Percentiles rank a stretch among this genome's conserved stretches.
Evolutionary conservation across 306 rosid species (phyloP).

Genomic region (Fragaria iinumae): DNA sequence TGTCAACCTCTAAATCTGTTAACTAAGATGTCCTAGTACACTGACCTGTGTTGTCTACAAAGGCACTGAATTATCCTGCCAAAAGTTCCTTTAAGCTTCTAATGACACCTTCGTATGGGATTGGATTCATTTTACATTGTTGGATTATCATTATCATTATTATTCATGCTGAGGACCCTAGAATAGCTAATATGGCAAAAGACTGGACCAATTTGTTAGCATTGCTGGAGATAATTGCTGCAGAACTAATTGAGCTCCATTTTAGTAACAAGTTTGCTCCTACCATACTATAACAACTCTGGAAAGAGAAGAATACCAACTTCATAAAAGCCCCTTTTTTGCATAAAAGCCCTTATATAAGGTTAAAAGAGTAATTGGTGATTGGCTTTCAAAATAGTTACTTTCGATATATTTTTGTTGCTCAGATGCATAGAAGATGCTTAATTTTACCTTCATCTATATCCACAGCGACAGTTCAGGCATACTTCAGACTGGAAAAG

Average conservation of each 20-base stretch:
- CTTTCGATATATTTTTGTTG: neutral
- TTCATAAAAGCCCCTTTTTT: neutral
- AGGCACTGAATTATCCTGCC: neutral
- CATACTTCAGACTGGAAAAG: conserved; percentile 70
- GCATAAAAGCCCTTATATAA: neutral
- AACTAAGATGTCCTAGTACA: neutral
- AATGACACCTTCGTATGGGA: neutral
- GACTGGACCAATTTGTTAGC: neutral
- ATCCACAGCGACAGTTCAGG: conserved; percentile 86
- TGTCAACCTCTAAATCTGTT: neutral
- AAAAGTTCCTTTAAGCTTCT: neutral
- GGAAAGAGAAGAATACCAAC: neutral
- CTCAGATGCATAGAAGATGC: neutral
- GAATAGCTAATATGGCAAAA: neutral
- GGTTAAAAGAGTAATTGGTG: conserved; percentile 4
- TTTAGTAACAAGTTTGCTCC: neutral
- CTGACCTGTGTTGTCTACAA: neutral
- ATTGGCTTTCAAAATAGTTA: neutral
- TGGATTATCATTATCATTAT: neutral
- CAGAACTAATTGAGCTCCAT: neutral
- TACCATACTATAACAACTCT: neutral
- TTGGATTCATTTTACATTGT: neutral
- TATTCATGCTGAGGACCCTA: neutral
- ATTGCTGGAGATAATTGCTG: conserved; percentile 1
- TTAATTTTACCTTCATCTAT: conserved; percentile 15